Evolutionary conservation across 306 rosid species (phyloP).

Genomic region (Rubus parviflorus): DNA sequence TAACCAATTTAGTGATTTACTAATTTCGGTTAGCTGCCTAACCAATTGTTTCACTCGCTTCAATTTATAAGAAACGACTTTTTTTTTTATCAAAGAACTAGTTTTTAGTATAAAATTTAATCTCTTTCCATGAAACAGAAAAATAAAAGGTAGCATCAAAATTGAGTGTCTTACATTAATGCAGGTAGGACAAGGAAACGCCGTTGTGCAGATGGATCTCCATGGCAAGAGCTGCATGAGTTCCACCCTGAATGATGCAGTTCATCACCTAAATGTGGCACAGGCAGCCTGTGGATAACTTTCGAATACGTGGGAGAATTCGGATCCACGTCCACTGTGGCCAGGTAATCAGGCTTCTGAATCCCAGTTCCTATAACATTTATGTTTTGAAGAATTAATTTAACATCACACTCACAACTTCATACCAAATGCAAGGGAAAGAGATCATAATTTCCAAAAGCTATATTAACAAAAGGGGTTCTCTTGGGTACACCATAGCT

Average conservation of each 20-base stretch:
- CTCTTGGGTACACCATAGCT: not conserved
- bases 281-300: constrained; percentile 72
- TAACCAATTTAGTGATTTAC: not conserved
- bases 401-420: not conserved
- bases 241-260: constrained; percentile 96
- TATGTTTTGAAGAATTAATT: not conserved
- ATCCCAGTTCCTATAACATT: constrained; percentile 69
- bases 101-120: no score
- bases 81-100: not conserved
- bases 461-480: not conserved
- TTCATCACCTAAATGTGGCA: constrained; percentile 75
- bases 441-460: not conserved
- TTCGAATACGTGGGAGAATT: constrained; percentile 78
- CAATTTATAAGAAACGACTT: not conserved
- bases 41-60: not conserved
- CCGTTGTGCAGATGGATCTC: constrained; percentile 72
- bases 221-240: constrained; percentile 93
- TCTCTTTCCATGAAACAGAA: not conserved
- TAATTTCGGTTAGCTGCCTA: not conserved
- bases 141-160: not conserved
- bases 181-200: constrained; percentile 67
- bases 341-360: constrained; percentile 87
- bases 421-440: not conserved
- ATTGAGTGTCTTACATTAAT: constrained; percentile 48
- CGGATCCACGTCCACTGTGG: constrained; percentile 90